Percentiles rank a stretch among this genome's conserved stretches.
These are phyloP conservation scores for Hippophae tibetana DNA, from an alignment of 306 rosid species.

Conservation along the genomic window DNA sequence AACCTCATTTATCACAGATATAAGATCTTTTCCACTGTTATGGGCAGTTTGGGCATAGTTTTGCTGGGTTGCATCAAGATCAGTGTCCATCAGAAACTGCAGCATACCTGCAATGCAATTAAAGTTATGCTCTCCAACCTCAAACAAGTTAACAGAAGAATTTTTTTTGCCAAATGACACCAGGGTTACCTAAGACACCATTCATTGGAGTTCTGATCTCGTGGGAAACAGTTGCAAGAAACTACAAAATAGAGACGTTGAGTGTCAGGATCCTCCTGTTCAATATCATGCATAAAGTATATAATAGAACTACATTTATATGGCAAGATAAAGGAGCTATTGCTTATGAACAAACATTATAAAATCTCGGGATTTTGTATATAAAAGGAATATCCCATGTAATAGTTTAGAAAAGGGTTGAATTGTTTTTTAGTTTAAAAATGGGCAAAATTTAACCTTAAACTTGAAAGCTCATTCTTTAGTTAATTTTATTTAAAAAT, in stretches of 20 bases:
- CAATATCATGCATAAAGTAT: background rate
- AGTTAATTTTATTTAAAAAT: too few relatives aligned
- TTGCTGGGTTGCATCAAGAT: slow-evolving; percentile 66
- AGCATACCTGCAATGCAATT: slow-evolving; percentile 68
- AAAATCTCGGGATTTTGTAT: background rate
- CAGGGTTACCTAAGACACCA: slow-evolving; percentile 76
- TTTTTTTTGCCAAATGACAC: slow-evolving; percentile 4
- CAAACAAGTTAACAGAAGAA: slow-evolving; percentile 7
- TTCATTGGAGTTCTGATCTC: slow-evolving; percentile 99
- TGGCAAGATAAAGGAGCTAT: background rate
- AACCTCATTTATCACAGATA: slow-evolving; percentile 86
- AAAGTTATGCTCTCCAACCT: slow-evolving; percentile 13
- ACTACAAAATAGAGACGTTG: slow-evolving; percentile 40
- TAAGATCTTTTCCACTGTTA: slow-evolving; percentile 71
- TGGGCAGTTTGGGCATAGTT: slow-evolving; percentile 81
- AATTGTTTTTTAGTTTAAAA: too few relatives aligned
- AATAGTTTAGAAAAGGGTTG: too few relatives aligned
- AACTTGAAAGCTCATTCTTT: too few relatives aligned
- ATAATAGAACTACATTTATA: background rate
- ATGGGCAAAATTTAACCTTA: too few relatives aligned
- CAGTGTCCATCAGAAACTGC: slow-evolving; percentile 94
- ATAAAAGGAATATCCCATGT: too few relatives aligned
- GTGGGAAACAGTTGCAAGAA: slow-evolving; percentile 96
- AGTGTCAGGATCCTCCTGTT: slow-evolving; percentile 3
- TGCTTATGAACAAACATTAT: background rate